Percentiles rank a stretch among this genome's conserved stretches.
Evolutionary conservation across 768 basidiomycete species (phyloP).

Genomic region (Rhodocollybia butyracea): DNA sequence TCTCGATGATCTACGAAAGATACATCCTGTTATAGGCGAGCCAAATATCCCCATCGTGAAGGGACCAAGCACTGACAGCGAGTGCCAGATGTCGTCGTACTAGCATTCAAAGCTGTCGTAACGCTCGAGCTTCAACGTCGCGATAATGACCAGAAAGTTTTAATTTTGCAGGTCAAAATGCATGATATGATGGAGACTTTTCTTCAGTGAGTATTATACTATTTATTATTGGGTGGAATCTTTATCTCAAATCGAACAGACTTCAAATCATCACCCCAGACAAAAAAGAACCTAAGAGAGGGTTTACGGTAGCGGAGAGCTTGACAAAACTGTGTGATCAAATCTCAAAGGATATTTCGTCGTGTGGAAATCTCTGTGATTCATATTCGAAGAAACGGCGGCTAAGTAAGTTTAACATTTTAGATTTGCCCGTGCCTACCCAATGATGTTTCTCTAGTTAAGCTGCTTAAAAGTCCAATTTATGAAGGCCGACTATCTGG

Average conservation of each 20-base stretch:
- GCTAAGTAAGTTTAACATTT: constrained; percentile 9
- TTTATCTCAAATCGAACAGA: constrained; percentile 13
- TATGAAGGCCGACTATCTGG: constrained; percentile 25
- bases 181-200: constrained; percentile 35
- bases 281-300: constrained; percentile 23
- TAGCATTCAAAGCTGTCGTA: constrained; percentile 37
- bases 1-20: not conserved
- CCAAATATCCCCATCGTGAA: not conserved
- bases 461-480: constrained; percentile 25
- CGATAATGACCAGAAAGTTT: constrained; percentile 36
- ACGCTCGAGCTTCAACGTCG: constrained; percentile 34
- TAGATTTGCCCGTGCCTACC: too few relatives aligned
- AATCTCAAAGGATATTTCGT: constrained; percentile 26
- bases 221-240: not conserved
- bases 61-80: too few relatives aligned
- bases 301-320: constrained; percentile 26
- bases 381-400: constrained; percentile 21
- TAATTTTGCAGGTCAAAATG: constrained; percentile 35
- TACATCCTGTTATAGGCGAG: not conserved
- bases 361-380: constrained; percentile 30
- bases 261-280: constrained; percentile 27
- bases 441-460: too few relatives aligned
- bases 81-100: constrained; percentile 28
- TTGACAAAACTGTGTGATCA: constrained; percentile 23
- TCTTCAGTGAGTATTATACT: constrained; percentile 24